These are phyloP conservation scores for Sphaerulina musiva DNA, from an alignment of 2,329 filamentous ascomycete genomes.

Conservation along the genomic window DNA sequence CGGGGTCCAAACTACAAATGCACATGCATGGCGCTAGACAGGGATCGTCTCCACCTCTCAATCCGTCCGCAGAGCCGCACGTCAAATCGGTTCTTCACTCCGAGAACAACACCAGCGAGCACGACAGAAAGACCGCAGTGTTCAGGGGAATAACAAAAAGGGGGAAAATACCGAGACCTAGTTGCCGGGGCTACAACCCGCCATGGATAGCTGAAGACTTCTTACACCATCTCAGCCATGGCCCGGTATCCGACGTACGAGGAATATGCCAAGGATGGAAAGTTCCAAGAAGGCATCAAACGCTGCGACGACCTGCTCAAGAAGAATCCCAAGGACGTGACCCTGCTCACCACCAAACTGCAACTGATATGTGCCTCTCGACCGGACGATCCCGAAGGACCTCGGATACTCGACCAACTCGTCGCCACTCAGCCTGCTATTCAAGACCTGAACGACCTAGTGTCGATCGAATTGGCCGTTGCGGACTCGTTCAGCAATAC, in stretches of 20 bases:
- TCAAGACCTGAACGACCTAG: conserved; percentile 25
- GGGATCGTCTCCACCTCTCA: conserved; percentile 1
- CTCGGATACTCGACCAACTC: conserved; percentile 24
- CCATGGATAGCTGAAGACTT: neutral
- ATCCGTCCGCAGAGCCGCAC: neutral
- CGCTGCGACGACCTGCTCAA: conserved; percentile 31
- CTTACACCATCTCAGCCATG: conserved; percentile 18
- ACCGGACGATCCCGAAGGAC: conserved; percentile 9
- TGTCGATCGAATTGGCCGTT: conserved; percentile 28
- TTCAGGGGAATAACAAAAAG: too few species aligned
- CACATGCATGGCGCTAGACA: conserved; percentile 2
- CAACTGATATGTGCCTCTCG: conserved; percentile 25
- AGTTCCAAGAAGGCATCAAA: conserved; percentile 29
- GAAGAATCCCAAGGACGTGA: conserved; percentile 27
- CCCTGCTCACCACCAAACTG: conserved; percentile 30
- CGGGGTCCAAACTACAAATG: neutral
- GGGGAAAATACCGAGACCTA: too few species aligned
- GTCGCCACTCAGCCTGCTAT: conserved; percentile 23
- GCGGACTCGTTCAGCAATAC: conserved; percentile 22
- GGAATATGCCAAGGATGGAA: conserved; percentile 27
- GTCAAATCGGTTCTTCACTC: neutral
- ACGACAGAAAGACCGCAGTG: too few species aligned
- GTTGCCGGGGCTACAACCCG: neutral
- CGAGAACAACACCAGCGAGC: too few species aligned
- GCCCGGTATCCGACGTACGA: conserved; percentile 32